A percentile compares a stretch with the other conserved stretches of the same genome.
Conservation (phyloP, 257 asterid genomes). For the Knoxia roxburghii region DNA sequence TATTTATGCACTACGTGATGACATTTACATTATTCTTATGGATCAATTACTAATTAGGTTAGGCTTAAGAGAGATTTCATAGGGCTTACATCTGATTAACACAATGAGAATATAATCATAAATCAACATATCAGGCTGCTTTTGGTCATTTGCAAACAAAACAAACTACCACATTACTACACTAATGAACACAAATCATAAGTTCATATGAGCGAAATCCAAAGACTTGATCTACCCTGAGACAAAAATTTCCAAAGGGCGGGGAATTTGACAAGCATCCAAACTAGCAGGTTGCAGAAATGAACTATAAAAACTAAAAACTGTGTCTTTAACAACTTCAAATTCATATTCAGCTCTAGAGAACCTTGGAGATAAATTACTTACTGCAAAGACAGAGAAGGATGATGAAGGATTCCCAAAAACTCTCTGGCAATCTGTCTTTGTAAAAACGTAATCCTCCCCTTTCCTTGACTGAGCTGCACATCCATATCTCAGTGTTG, state of each 20-base stretch:
- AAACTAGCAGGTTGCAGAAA: too few species aligned
- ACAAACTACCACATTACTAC: not conserved
- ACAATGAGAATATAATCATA: not conserved
- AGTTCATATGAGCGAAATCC: not conserved
- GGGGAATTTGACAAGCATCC: too few species aligned
- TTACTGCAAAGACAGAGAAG: conserved; percentile 74
- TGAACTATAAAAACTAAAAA: too few species aligned
- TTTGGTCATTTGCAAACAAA: not conserved
- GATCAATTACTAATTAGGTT: not conserved
- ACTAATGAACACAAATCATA: not conserved
- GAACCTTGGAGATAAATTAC: conserved; percentile 13
- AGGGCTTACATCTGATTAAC: not conserved
- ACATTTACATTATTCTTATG: not conserved
- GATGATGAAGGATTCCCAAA: conserved; percentile 65
- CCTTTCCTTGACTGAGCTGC: conserved; percentile 77
- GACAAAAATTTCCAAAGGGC: too few species aligned
- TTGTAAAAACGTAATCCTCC: conserved; percentile 67
- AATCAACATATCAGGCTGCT: not conserved
- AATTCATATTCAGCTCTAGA: not conserved
- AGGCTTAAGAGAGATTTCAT: not conserved
- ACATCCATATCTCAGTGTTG: conserved; percentile 59
- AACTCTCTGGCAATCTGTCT: conserved; percentile 71
- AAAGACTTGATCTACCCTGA: not conserved
- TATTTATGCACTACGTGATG: not conserved
- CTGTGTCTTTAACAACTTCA: not conserved